These are phyloP conservation scores for Syzygium malaccense DNA, from an alignment of 441 rosid genomes.

Conservation along the genomic window DNA sequence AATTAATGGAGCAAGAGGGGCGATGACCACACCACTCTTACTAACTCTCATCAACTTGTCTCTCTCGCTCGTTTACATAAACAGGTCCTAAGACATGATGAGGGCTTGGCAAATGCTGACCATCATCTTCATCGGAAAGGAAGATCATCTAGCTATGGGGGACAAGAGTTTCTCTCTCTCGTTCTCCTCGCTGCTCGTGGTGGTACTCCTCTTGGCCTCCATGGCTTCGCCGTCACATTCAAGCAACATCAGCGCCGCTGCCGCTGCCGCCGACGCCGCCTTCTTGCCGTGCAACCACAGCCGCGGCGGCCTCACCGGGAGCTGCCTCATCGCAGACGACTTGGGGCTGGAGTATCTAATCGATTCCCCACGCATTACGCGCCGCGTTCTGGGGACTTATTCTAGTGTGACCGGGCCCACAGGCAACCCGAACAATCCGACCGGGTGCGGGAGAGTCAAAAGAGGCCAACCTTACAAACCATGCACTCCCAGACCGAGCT, in stretches of 20 bases:
- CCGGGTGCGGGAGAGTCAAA: too few relatives aligned
- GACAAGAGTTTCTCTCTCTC: not conserved
- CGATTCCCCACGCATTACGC: not conserved
- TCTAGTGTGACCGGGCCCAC: rapidly evolving
- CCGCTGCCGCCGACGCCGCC: not conserved
- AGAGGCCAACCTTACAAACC: too few relatives aligned
- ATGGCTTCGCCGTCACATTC: not conserved
- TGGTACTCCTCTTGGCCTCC: not conserved
- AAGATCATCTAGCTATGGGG: not conserved
- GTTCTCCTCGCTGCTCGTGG: not conserved
- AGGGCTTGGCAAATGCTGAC: too few relatives aligned
- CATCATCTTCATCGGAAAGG: too few relatives aligned
- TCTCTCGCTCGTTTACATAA: too few relatives aligned
- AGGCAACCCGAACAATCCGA: not conserved
- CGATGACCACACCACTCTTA: too few relatives aligned
- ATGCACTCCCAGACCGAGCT: rapidly evolving
- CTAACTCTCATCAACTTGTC: too few relatives aligned
- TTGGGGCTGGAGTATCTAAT: not conserved
- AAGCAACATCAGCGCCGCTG: not conserved
- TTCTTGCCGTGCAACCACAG: not conserved
- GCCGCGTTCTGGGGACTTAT: not conserved
- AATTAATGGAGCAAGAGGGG: too few relatives aligned
- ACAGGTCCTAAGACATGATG: too few relatives aligned
- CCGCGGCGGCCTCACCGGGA: rapidly evolving
- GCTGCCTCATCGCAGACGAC: rapidly evolving